These are phyloP conservation scores for Podospora pseudocomata DNA, from an alignment of 495 filamentous ascomycete genomes.

Conservation along the genomic window DNA sequence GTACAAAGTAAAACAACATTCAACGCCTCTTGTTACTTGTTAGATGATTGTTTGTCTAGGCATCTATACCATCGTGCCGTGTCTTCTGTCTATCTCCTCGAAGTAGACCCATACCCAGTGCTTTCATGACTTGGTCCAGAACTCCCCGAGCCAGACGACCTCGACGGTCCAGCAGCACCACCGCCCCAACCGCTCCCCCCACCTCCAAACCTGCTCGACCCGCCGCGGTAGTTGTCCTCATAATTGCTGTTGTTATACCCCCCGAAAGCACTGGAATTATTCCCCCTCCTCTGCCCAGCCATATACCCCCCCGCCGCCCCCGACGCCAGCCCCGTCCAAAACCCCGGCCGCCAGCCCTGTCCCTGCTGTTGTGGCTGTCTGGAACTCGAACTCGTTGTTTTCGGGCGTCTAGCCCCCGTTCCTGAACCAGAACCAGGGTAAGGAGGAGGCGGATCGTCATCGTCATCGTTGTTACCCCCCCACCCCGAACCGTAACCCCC, in stretches of 20 bases:
- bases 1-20: not conserved
- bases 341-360: constrained; percentile 75
- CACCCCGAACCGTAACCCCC: constrained; percentile 30
- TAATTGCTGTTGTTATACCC: constrained; percentile 47
- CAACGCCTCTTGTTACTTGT: not conserved
- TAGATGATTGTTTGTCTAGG: not conserved
- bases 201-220: constrained; percentile 18
- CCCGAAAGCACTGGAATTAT: constrained; percentile 30
- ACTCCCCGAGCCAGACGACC: constrained; percentile 34
- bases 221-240: constrained; percentile 37
- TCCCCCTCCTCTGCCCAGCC: constrained; percentile 53
- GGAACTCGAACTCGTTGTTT: not conserved
- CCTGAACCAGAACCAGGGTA: constrained; percentile 41
- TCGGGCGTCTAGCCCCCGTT: not conserved
- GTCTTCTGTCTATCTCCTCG: constrained; percentile 54
- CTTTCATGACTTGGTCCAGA: constrained; percentile 63
- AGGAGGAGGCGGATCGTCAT: constrained; percentile 56
- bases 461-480: constrained; percentile 26
- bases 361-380: constrained; percentile 12
- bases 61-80: not conserved
- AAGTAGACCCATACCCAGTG: constrained; percentile 89
- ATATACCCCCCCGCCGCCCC: constrained; percentile 69
- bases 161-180: not conserved
- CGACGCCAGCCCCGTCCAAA: constrained; percentile 74
- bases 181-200: constrained; percentile 11